Percentiles rank a stretch among this genome's conserved stretches.
Evolutionary conservation across 805 yeast genomes (phyloP).

Genomic region (Starmerella asiatica): DNA sequence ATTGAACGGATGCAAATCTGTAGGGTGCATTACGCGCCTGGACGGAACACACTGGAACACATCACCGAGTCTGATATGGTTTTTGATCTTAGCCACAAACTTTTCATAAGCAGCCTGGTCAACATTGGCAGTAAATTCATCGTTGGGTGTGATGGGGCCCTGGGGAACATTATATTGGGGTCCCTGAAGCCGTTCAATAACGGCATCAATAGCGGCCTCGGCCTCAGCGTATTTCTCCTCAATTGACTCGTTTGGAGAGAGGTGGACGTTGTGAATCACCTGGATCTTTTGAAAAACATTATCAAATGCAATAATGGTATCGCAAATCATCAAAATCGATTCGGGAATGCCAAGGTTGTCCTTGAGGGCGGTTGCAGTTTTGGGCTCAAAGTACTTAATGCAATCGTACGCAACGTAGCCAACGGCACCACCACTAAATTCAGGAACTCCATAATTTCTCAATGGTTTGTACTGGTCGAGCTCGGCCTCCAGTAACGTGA

Average conservation of each 20-base stretch:
- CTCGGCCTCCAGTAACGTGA: conserved; percentile 59
- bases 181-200: conserved; percentile 33
- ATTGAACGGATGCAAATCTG: conserved; percentile 90
- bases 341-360: conserved; percentile 83
- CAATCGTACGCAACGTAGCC: conserved; percentile 96
- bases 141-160: conserved; percentile 51
- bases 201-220: conserved; percentile 36
- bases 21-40: conserved; percentile 90
- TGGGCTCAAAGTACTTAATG: conserved; percentile 92
- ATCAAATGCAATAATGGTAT: conserved; percentile 81
- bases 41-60: conserved; percentile 97
- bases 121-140: conserved; percentile 69
- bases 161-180: conserved; percentile 49
- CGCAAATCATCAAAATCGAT: conserved; percentile 81
- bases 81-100: conserved; percentile 62
- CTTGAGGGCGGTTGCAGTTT: conserved; percentile 55
- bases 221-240: conserved; percentile 46
- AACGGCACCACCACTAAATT: conserved; percentile 89
- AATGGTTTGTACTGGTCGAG: conserved; percentile 53
- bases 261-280: conserved; percentile 63
- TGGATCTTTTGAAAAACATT: conserved; percentile 89
- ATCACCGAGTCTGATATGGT: conserved; percentile 80
- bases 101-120: conserved; percentile 87
- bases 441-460: conserved; percentile 60
- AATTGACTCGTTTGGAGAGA: conserved; percentile 25